phyloP scores from a whole-genome alignment of 176 grass and related monocot genomes.

The Cenchrus purpureus region DNA sequence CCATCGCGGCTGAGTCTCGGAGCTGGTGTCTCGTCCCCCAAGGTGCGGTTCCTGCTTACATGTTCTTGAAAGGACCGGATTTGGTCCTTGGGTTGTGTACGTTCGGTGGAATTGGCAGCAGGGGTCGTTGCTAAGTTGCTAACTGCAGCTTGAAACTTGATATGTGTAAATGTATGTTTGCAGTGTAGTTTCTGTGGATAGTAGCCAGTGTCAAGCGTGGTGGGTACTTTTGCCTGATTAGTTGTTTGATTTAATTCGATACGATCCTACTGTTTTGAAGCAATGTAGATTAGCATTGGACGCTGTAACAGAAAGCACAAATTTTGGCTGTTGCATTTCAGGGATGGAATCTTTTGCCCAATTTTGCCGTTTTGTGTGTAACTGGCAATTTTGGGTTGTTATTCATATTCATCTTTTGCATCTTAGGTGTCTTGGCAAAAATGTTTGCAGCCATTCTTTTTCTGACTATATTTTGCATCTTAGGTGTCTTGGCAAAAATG shows the following conservation, averaged over 20 bases:
- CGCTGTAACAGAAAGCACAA: background rate
- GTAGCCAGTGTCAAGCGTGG: background rate
- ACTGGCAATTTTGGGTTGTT: background rate
- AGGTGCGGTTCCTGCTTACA: conserved; percentile 38
- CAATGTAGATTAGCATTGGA: background rate
- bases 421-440: background rate
- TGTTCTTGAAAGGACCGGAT: background rate
- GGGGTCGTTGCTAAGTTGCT: too few species aligned
- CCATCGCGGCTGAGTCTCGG: conserved; percentile 66
- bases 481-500: background rate
- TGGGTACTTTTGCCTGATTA: background rate
- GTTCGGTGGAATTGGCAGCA: background rate
- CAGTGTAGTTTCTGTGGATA: background rate
- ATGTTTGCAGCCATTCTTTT: background rate
- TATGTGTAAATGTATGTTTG: background rate
- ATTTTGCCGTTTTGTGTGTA: background rate
- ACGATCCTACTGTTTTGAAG: background rate
- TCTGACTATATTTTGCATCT: background rate
- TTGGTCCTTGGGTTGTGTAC: background rate
- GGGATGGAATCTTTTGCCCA: background rate
- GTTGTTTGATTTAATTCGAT: background rate
- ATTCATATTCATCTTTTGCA: background rate
- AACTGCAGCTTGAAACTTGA: background rate
- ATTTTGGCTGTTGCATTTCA: background rate
- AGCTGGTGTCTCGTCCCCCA: conserved; percentile 76